These are phyloP conservation scores for Talaromyces sp. DNA, from an alignment of 2,329 filamentous ascomycete species.

Conservation along the genomic window DNA sequence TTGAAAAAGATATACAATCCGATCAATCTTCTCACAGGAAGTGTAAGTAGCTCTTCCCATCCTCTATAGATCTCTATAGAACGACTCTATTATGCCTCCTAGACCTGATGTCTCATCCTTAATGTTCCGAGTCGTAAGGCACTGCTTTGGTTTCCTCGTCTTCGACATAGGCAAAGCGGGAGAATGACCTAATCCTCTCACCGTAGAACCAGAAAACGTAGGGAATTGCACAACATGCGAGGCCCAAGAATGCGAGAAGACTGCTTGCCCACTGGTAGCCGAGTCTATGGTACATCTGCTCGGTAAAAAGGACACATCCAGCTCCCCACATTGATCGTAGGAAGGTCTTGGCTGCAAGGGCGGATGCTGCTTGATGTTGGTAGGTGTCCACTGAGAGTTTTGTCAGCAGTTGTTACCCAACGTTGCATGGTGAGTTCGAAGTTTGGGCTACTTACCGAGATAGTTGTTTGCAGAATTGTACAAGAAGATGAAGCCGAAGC, in stretches of 20 bases:
- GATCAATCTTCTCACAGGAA: neutral
- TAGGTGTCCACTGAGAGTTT: conserved; percentile 55
- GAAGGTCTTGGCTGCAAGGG: conserved; percentile 77
- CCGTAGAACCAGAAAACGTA: conserved; percentile 79
- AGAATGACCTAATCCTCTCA: conserved; percentile 64
- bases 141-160: conserved; percentile 47
- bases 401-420: conserved; percentile 14
- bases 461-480: conserved; percentile 79
- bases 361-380: conserved; percentile 73
- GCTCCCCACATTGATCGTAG: conserved; percentile 79
- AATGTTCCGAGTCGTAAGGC: neutral
- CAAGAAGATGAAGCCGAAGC: conserved; percentile 79
- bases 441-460: conserved; percentile 42
- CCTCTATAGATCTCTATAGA: too few relatives aligned
- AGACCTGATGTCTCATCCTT: neutral
- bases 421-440: neutral
- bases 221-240: conserved; percentile 78
- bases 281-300: conserved; percentile 73
- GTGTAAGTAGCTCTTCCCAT: neutral
- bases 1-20: neutral
- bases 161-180: conserved; percentile 67
- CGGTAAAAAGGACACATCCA: conserved; percentile 71
- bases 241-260: conserved; percentile 68
- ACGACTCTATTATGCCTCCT: neutral
- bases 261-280: conserved; percentile 73